phyloP scores from a whole-genome alignment of 2,329 filamentous ascomycete genomes.

The Dothideomycetidae sp. region DNA sequence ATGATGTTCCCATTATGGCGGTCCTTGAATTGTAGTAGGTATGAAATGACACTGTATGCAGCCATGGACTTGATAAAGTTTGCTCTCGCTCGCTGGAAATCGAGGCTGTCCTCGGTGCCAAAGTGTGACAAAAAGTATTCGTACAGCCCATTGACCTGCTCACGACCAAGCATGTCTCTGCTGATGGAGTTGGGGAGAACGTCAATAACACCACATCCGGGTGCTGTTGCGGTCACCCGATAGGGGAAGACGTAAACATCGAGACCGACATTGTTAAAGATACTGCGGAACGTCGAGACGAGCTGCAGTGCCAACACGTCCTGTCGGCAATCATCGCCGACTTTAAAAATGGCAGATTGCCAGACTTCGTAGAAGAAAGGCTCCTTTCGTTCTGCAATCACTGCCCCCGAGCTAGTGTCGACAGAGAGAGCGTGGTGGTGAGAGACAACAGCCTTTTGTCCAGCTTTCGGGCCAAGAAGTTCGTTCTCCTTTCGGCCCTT shows the following conservation, averaged over 20 bases:
- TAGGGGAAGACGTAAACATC: constrained; percentile 97
- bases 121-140: constrained; percentile 98
- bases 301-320: constrained; percentile 94
- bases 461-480: neutral
- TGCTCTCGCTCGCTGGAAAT: constrained; percentile 85
- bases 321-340: constrained; percentile 94
- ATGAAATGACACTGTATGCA: constrained; percentile 93
- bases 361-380: constrained; percentile 71
- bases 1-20: constrained; percentile 99
- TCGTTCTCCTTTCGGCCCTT: constrained; percentile 47
- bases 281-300: constrained; percentile 93
- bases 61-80: constrained; percentile 99
- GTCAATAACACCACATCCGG: constrained; percentile 95
- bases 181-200: constrained; percentile 96
- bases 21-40: constrained; percentile 96
- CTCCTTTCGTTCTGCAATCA: constrained; percentile 17
- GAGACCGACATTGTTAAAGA: constrained; percentile 87
- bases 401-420: constrained; percentile 1
- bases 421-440: constrained; percentile 3
- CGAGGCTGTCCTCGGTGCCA: constrained; percentile 85
- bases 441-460: neutral
- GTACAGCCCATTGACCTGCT: constrained; percentile 94
- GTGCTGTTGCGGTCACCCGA: constrained; percentile 90
- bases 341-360: constrained; percentile 99
- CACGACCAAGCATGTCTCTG: constrained; percentile 93